Conservation (phyloP, 2,329 filamentous ascomycete genomes). For the Thelonectria rubi region DNA sequence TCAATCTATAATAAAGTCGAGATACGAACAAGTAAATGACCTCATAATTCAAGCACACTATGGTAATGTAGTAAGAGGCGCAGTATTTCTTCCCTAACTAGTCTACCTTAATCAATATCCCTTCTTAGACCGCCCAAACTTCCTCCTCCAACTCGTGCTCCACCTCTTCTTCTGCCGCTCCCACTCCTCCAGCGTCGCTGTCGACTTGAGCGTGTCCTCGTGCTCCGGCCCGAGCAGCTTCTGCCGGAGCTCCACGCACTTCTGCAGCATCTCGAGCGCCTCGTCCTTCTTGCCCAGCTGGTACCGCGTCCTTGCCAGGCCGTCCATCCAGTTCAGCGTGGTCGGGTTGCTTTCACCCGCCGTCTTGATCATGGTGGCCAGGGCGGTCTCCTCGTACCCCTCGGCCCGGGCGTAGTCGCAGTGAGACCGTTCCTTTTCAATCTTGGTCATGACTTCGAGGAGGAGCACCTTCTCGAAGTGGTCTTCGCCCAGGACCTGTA, state of each 20-base stretch:
- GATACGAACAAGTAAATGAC: no score
- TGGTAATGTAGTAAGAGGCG: no score
- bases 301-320: not conserved
- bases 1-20: no score
- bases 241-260: not conserved
- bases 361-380: not conserved
- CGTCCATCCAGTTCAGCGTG: not conserved
- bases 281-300: not conserved
- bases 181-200: not conserved
- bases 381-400: not conserved
- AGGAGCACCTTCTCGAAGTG: not conserved
- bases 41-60: no score
- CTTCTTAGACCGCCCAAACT: not conserved
- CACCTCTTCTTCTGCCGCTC: not conserved
- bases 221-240: constrained; percentile 6
- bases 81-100: no score
- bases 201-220: not conserved
- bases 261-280: not conserved
- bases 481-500: not conserved
- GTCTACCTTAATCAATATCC: no score
- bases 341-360: not conserved
- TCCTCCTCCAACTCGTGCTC: constrained; percentile 4
- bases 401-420: no score
- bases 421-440: no score
- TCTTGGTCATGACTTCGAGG: not conserved